phyloP scores from a whole-genome alignment of 2,329 filamentous ascomycete species.

The Sporothrix luriei region DNA sequence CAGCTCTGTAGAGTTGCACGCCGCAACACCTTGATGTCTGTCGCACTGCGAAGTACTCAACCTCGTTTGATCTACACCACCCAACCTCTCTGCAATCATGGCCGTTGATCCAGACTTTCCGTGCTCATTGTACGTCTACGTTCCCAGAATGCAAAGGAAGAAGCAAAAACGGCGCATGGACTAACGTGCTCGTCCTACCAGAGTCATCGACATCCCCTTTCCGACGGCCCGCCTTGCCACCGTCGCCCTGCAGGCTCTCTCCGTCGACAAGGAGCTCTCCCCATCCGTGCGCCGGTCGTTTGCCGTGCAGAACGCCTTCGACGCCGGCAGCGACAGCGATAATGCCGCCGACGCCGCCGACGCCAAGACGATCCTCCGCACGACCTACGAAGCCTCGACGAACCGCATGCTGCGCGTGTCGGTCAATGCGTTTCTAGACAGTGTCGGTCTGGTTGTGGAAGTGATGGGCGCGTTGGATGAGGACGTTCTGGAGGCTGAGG shows the following conservation, averaged over 20 bases:
- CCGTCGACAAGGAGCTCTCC: conserved; percentile 88
- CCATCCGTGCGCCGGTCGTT: conserved; percentile 76
- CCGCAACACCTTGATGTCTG: too few species aligned
- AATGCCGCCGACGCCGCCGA: too few species aligned
- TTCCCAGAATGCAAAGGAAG: conserved; percentile 30
- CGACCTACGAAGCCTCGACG: conserved; percentile 83
- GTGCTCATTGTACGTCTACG: conserved; percentile 61
- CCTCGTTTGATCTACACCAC: too few species aligned
- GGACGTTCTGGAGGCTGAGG: conserved; percentile 64
- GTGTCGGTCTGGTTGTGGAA: conserved; percentile 76
- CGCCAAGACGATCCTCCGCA: conserved; percentile 60
- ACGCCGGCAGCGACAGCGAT: not conserved
- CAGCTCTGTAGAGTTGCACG: not conserved
- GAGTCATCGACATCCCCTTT: conserved; percentile 77
- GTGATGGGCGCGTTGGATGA: conserved; percentile 90
- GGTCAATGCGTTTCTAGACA: conserved; percentile 96
- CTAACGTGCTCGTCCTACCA: conserved; percentile 23
- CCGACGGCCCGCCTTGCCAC: conserved; percentile 76
- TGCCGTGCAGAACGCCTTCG: conserved; percentile 45
- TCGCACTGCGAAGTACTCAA: too few species aligned
- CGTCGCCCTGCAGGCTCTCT: conserved; percentile 72
- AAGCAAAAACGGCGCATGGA: not conserved
- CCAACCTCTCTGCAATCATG: conserved; percentile 38
- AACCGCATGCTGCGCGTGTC: conserved; percentile 96
- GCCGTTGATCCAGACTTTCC: conserved; percentile 57